Percentiles rank a stretch among this genome's conserved stretches.
Conservation (phyloP, 257 asterid species). For the Capsicum baccatum region DNA sequence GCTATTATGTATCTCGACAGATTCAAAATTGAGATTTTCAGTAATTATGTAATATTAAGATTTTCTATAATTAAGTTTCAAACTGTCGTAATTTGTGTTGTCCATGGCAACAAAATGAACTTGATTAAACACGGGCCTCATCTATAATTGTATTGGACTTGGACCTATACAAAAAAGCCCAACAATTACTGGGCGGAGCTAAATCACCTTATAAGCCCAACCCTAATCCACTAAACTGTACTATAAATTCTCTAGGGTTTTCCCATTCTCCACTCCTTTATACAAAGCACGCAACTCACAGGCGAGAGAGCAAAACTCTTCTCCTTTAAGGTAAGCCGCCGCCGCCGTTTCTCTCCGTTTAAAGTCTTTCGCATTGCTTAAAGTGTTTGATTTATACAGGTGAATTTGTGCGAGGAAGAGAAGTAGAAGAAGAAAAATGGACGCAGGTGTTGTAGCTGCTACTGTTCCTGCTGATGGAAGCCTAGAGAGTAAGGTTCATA, state of each 20-base stretch:
- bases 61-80: no score
- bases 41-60: no score
- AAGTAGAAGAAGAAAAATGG: not conserved
- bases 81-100: no score
- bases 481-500: slow-evolving; percentile 39
- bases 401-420: slow-evolving; percentile 17
- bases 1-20: no score
- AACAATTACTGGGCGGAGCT: no score
- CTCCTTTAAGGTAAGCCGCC: not conserved
- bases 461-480: not conserved
- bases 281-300: not conserved
- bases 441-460: slow-evolving; percentile 9
- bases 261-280: not conserved
- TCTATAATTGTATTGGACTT: no score
- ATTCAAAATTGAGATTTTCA: no score
- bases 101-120: no score
- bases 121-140: no score
- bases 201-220: no score
- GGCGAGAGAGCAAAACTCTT: not conserved
- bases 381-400: not conserved
- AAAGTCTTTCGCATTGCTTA: not conserved
- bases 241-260: not conserved
- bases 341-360: not conserved
- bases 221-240: not conserved
- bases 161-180: no score